Percentiles rank a stretch among this genome's conserved stretches.
Evolutionary conservation across 345 rosid species (phyloP).

Genomic region (Kernera saxatilis): DNA sequence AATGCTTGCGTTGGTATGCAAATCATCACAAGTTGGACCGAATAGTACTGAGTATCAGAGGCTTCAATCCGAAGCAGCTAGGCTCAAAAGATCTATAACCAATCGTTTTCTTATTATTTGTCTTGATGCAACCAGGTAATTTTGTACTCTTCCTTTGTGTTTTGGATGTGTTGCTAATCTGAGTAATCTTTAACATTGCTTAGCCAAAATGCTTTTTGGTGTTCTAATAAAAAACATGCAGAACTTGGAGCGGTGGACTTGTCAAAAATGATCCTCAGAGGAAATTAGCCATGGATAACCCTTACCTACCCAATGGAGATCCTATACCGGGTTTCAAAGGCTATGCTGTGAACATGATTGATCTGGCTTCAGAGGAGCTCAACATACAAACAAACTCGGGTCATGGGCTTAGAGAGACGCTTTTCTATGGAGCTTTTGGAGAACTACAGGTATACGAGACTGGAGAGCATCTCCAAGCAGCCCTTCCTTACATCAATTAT

Average conservation of each 20-base stretch:
- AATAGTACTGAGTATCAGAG: constrained; percentile 38
- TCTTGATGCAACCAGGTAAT: constrained; percentile 50
- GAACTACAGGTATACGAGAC: constrained; percentile 56
- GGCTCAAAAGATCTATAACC: constrained; percentile 32
- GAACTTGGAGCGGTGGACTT: constrained; percentile 31
- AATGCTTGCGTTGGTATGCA: constrained; percentile 64
- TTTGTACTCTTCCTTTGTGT: background rate
- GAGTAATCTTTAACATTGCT: background rate
- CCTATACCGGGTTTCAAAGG: constrained; percentile 51
- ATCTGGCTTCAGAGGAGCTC: constrained; percentile 24
- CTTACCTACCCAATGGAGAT: constrained; percentile 35
- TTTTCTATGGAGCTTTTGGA: constrained; percentile 48
- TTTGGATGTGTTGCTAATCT: background rate
- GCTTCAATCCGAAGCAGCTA: constrained; percentile 43
- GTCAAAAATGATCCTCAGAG: constrained; percentile 34
- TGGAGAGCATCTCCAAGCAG: constrained; percentile 37
- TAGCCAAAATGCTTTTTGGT: background rate
- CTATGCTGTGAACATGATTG: constrained; percentile 60
- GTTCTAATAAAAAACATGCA: constrained; percentile 6
- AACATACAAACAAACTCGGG: constrained; percentile 20
- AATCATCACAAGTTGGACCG: constrained; percentile 36
- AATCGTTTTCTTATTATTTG: constrained; percentile 45
- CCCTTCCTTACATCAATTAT: constrained; percentile 31
- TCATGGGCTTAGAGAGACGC: constrained; percentile 54
- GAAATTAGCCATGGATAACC: constrained; percentile 43